Percentiles rank a stretch among this genome's conserved stretches.
Evolutionary conservation across 345 rosid genomes (phyloP).

Genomic region (Syzygium aqueum): DNA sequence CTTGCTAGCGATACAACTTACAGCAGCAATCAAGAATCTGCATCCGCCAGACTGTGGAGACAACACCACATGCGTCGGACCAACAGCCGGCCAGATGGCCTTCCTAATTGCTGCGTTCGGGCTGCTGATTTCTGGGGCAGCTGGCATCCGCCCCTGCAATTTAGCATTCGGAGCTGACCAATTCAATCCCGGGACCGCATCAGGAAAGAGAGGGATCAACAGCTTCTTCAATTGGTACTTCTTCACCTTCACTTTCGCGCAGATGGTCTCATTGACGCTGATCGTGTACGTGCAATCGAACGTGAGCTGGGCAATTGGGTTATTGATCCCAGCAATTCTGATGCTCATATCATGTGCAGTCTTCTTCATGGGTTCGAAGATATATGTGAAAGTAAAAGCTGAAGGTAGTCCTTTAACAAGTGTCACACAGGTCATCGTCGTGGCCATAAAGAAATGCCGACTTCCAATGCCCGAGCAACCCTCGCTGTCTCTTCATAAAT

Average conservation of each 20-base stretch:
- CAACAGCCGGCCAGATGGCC: conserved; percentile 9
- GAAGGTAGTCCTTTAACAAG: conserved; percentile 64
- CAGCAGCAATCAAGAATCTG: conserved; percentile 44
- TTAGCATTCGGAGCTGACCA: conserved; percentile 26
- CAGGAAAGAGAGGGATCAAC: conserved; percentile 13
- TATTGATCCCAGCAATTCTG: conserved; percentile 9
- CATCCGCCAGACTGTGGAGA: conserved; percentile 43
- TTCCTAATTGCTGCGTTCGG: conserved; percentile 9
- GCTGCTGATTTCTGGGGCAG: conserved; percentile 13
- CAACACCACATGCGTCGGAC: conserved; percentile 9
- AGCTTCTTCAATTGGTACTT: conserved; percentile 35
- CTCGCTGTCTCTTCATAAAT: conserved; percentile 22
- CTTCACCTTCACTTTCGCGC: conserved; percentile 14
- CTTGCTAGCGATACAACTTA: conserved; percentile 41
- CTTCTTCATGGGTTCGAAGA: conserved; percentile 15
- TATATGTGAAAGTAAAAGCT: conserved; percentile 13
- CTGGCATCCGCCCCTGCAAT: conserved; percentile 18
- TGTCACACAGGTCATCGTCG: conserved; percentile 30
- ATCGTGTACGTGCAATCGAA: conserved; percentile 23
- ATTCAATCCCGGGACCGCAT: conserved; percentile 11
- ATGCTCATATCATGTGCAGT: conserved; percentile 14
- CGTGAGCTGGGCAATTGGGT: conserved; percentile 19
- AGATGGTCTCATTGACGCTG: conserved; percentile 13
- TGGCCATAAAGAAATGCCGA: conserved; percentile 19
- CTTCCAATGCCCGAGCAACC: conserved; percentile 19